Percentiles rank a stretch among this genome's conserved stretches.
These are phyloP conservation scores for Cystobasidium sp. DNA, from an alignment of 1,284 basidiomycete genomes.

Conservation along the genomic window DNA sequence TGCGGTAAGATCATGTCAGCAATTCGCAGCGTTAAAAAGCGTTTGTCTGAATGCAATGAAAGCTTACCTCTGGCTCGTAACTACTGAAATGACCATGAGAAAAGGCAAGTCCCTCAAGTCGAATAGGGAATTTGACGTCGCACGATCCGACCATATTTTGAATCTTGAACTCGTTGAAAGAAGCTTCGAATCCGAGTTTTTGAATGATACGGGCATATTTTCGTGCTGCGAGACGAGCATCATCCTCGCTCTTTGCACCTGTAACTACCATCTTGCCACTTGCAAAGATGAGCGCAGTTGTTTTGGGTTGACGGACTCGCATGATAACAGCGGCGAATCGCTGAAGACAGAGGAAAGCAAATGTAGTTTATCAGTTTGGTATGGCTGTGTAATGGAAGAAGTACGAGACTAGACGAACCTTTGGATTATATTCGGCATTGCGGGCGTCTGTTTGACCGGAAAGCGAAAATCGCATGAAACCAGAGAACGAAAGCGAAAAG, in stretches of 20 bases:
- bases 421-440: conserved; percentile 99
- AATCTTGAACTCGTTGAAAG: conserved; percentile 99
- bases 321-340: conserved; percentile 99
- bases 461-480: neutral
- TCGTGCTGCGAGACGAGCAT: conserved; percentile 92
- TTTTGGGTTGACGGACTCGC: conserved; percentile 99
- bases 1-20: conserved; percentile 56
- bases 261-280: conserved; percentile 99
- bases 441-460: conserved; percentile 63
- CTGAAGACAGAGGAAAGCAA: conserved; percentile 64
- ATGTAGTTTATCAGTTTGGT: no score
- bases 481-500: neutral
- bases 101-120: conserved; percentile 96
- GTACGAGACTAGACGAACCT: no score
- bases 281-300: conserved; percentile 98
- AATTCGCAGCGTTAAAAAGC: neutral
- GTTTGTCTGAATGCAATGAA: conserved; percentile 32
- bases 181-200: conserved; percentile 98
- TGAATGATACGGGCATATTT: conserved; percentile 99
- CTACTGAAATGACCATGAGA: conserved; percentile 74
- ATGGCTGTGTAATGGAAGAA: no score
- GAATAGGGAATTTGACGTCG: conserved; percentile 99
- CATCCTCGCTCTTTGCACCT: conserved; percentile 98
- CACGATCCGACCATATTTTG: conserved; percentile 99
- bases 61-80: conserved; percentile 52